Evolutionary conservation across 495 filamentous ascomycete genomes (phyloP).

Genomic region (Penicillium antarcticum): DNA sequence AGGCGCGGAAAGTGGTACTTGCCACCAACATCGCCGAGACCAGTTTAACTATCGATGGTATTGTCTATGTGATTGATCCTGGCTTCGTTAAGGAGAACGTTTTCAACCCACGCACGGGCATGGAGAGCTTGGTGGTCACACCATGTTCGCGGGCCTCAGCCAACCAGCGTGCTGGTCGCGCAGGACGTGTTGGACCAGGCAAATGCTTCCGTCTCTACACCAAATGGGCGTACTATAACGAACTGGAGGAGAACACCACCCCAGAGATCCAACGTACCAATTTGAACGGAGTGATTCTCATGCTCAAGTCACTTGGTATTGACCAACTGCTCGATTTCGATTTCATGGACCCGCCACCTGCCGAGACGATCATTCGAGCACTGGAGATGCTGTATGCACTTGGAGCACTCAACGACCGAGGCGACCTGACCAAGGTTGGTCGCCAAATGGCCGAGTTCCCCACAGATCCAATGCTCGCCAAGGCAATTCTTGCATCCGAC

Average conservation of each 20-base stretch:
- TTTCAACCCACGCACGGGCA: conserved; percentile 86
- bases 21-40: conserved; percentile 93
- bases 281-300: conserved; percentile 76
- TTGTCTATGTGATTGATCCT: conserved; percentile 88
- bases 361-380: conserved; percentile 86
- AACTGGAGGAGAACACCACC: conserved; percentile 87
- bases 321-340: conserved; percentile 94
- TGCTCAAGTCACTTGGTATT: conserved; percentile 88
- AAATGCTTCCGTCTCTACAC: conserved; percentile 96
- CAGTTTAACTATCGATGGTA: conserved; percentile 83
- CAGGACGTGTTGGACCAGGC: conserved; percentile 87
- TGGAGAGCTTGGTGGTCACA: conserved; percentile 87
- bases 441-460: conserved; percentile 97
- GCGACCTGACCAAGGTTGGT: conserved; percentile 87
- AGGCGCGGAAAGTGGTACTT: conserved; percentile 79
- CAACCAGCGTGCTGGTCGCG: conserved; percentile 88
- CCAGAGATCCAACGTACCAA: conserved; percentile 95
- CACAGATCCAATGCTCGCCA: conserved; percentile 89
- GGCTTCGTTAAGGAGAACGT: conserved; percentile 96
- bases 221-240: conserved; percentile 90
- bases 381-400: conserved; percentile 92
- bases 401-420: conserved; percentile 83
- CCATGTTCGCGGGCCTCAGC: conserved; percentile 93
- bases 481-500: conserved; percentile 85
- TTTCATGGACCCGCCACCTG: conserved; percentile 92